These are phyloP conservation scores for Musa balbisiana DNA, from an alignment of 202 grass and related monocot genomes.

Conservation along the genomic window DNA sequence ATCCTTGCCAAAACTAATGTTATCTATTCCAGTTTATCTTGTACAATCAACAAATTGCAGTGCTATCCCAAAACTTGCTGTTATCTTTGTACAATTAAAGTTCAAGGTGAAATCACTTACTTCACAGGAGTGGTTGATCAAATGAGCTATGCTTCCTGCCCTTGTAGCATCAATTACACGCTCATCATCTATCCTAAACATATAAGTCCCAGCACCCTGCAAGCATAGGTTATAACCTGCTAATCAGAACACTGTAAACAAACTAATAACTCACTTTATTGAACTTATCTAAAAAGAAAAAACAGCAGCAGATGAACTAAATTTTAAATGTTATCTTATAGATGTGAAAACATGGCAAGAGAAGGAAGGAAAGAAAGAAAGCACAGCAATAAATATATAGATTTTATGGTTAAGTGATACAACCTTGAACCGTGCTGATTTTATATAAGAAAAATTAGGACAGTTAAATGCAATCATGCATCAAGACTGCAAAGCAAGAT, in stretches of 20 bases:
- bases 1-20: too few species aligned
- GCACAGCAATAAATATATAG: too few species aligned
- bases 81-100: neutral
- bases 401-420: too few species aligned
- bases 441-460: too few species aligned
- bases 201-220: slow-evolving; percentile 97
- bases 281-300: neutral
- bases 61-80: too few species aligned
- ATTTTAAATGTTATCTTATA: too few species aligned
- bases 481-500: neutral
- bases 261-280: neutral
- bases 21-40: too few species aligned
- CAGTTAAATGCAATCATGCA: too few species aligned
- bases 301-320: too few species aligned
- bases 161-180: slow-evolving; percentile 92
- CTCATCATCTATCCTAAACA: slow-evolving; percentile 99
- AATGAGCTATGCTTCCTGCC: slow-evolving; percentile 90
- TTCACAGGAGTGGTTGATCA: slow-evolving; percentile 99
- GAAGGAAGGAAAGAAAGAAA: too few species aligned
- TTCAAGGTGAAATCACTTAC: slow-evolving; percentile 40
- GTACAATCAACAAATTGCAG: neutral
- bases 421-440: too few species aligned
- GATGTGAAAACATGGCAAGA: too few species aligned
- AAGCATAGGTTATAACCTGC: slow-evolving; percentile 25
- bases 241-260: neutral